A percentile compares a stretch with the other conserved stretches of the same genome.
Evolutionary conservation across 306 rosid species (phyloP).

Genomic region (Cicer arietinum): DNA sequence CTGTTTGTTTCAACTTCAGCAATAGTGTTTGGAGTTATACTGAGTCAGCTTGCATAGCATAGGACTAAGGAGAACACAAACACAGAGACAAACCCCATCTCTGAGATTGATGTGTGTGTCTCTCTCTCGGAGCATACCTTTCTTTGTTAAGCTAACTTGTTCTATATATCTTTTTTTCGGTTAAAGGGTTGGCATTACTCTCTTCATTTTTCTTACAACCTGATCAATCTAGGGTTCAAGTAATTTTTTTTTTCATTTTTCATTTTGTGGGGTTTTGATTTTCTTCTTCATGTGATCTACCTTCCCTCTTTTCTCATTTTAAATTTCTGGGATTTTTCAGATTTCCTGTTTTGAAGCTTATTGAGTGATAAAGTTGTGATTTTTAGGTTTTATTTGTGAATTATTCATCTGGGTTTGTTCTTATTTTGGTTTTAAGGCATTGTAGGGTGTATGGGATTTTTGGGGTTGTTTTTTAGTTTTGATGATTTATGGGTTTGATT

Average conservation of each 20-base stretch:
- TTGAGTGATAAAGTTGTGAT: conserved; percentile 41
- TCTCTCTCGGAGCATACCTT: conserved; percentile 51
- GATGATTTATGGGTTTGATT: conserved; percentile 57
- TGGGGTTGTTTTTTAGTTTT: conserved; percentile 41
- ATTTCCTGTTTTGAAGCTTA: conserved; percentile 35
- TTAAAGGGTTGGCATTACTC: conserved; percentile 42
- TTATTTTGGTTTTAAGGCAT: conserved; percentile 36
- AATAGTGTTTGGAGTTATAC: conserved; percentile 53
- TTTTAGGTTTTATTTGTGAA: conserved; percentile 43
- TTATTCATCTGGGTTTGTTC: conserved; percentile 40
- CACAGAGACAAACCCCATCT: conserved; percentile 36
- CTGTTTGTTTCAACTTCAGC: conserved; percentile 41
- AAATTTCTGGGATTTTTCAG: conserved; percentile 18
- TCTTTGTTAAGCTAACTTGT: conserved; percentile 51
- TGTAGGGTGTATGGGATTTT: conserved; percentile 40
- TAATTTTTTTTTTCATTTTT: background rate
- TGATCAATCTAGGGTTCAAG: conserved; percentile 53
- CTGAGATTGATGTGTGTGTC: conserved; percentile 55
- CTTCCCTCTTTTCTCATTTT: conserved; percentile 35
- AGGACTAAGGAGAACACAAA: conserved; percentile 24
- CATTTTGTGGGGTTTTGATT: conserved; percentile 36
- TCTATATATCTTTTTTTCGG: conserved; percentile 33
- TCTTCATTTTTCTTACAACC: conserved; percentile 5
- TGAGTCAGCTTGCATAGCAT: too few relatives aligned
- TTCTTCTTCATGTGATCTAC: conserved; percentile 55